phyloP scores from a whole-genome alignment of 176 grass and related monocot species.

The Olyra latifolia region DNA sequence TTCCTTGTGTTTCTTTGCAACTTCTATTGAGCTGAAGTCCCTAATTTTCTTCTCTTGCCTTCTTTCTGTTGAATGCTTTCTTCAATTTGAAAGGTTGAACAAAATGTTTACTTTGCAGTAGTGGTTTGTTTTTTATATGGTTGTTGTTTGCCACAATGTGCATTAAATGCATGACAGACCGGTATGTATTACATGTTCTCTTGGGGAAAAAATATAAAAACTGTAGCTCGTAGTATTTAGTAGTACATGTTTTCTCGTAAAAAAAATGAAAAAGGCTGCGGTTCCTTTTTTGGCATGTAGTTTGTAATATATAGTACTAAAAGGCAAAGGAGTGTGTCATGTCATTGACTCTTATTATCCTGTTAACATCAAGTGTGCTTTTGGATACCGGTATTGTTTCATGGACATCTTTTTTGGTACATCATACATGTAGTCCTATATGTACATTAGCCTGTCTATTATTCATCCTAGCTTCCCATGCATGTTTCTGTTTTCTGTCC shows the following conservation, averaged over 20 bases:
- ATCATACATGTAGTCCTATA: background rate
- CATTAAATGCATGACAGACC: too few species aligned
- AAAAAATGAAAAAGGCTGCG: background rate
- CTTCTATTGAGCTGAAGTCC: background rate
- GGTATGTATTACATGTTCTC: too few species aligned
- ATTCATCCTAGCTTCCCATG: background rate
- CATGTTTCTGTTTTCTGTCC: background rate
- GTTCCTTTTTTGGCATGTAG: background rate
- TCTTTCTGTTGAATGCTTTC: conserved; percentile 14
- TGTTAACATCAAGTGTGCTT: background rate
- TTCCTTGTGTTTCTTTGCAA: conserved; percentile 23
- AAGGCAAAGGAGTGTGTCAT: background rate
- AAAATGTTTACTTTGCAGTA: background rate
- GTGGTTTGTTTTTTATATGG: background rate
- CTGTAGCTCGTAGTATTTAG: background rate
- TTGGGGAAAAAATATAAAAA: too few species aligned
- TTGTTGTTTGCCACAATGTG: background rate
- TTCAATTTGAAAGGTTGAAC: background rate
- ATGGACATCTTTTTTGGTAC: background rate
- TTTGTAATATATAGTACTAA: background rate
- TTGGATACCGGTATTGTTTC: background rate
- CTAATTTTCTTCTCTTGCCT: background rate
- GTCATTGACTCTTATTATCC: background rate
- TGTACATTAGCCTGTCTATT: background rate
- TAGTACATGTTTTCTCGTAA: background rate